A percentile compares a stretch with the other conserved stretches of the same genome.
These are phyloP conservation scores for Acacia concinna DNA, from an alignment of 331 rosid species.

Conservation along the genomic window DNA sequence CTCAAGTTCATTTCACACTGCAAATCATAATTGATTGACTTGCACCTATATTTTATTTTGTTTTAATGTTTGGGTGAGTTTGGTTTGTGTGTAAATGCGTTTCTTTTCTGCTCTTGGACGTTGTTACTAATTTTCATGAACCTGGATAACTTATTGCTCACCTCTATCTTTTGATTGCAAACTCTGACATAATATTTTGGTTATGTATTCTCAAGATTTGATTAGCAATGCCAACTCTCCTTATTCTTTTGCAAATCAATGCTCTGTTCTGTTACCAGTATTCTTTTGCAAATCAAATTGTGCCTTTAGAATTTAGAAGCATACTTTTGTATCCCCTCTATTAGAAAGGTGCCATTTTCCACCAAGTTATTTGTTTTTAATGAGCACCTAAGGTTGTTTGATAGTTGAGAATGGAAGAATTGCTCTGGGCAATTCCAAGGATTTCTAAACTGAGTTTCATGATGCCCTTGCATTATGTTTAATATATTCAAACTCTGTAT, in stretches of 20 bases:
- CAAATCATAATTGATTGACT: background rate
- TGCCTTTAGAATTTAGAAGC: background rate
- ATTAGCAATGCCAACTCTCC: constrained; percentile 7
- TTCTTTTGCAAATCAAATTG: background rate
- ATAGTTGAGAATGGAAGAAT: no score
- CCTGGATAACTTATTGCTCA: background rate
- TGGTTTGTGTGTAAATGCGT: background rate
- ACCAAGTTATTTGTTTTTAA: constrained; percentile 6
- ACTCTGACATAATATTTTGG: background rate
- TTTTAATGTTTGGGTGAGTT: background rate
- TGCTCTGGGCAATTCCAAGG: no score
- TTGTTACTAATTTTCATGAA: background rate
- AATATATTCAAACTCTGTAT: no score
- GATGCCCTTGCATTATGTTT: no score
- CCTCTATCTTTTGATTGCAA: background rate
- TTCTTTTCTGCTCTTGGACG: background rate
- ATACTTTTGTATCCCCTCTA: background rate
- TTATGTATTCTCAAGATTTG: constrained; percentile 12
- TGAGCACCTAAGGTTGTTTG: constrained; percentile 1
- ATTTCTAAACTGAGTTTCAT: no score
- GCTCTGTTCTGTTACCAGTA: constrained; percentile 7
- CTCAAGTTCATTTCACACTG: background rate
- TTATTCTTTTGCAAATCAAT: background rate
- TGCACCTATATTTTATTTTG: background rate
- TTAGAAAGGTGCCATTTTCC: constrained; percentile 11